Conservation (phyloP, 345 rosid genomes). For the Carallia brachiata region DNA sequence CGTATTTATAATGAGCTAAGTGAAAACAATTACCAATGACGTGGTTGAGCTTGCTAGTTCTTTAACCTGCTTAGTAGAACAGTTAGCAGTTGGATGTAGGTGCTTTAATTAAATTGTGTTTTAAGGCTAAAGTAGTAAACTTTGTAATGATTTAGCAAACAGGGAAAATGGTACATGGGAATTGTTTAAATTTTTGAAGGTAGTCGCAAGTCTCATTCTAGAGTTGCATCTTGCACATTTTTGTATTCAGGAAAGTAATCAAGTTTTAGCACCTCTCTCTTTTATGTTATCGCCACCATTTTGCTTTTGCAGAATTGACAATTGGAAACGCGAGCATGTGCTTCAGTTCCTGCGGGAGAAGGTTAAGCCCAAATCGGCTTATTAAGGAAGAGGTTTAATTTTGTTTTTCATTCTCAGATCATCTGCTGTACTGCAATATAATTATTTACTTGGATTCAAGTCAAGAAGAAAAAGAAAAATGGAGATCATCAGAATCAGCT, state of each 20-base stretch:
- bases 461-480: neutral
- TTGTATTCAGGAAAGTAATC: neutral
- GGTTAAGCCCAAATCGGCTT: constrained; percentile 55
- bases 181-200: neutral
- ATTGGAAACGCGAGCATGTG: constrained; percentile 93
- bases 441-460: neutral
- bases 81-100: too few relatives aligned
- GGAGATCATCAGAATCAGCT: neutral
- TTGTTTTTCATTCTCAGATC: neutral
- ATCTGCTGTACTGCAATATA: neutral
- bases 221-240: neutral
- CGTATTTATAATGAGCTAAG: too few relatives aligned
- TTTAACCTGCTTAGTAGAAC: too few relatives aligned
- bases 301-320: constrained; percentile 68
- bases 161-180: too few relatives aligned
- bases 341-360: constrained; percentile 73
- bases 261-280: neutral
- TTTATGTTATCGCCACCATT: neutral
- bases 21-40: too few relatives aligned
- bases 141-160: too few relatives aligned
- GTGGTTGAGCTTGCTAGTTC: too few relatives aligned
- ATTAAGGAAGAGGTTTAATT: constrained; percentile 13
- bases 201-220: neutral
- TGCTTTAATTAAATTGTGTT: too few relatives aligned
- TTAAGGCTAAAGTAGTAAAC: too few relatives aligned